Base-by-base conservation (phyloP, 176 grass and related monocot species). In the Cenchrus fungigraminus region DNA sequence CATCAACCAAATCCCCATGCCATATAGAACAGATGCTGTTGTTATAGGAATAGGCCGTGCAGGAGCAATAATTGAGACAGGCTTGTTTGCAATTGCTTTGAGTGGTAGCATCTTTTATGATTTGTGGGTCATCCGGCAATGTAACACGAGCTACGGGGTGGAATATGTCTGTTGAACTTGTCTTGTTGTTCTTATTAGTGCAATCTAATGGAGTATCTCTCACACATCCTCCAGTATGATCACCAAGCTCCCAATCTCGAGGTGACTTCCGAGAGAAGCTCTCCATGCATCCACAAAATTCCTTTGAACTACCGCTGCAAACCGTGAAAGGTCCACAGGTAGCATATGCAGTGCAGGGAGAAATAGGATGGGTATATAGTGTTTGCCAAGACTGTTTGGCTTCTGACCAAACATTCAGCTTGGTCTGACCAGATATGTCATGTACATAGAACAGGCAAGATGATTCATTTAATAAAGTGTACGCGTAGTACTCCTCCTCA, bases 121-220 rank as follows among this genome's bases (percentile, higher is more conserved):
- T 34, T 9, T 25, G 25, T 46, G 69, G 8, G 78, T 77, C 28
- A 49, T 76, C 13, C 11, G 89, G 85, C 43, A 91, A 70, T 5
- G 28, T 28, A n/a, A 82, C 49, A 13, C 1, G 61, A 44, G 10
- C 2, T 60, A 77, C 25, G 16, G 74, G 11, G 10, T 60, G 37
- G 37, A 77, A 77, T 11, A 77, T 12, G 7, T 77, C 74, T 14
- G 74, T 44, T 4, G 74, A 77, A 43, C 19, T 78, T 22, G 12
- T 55, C 20, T 2, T 47, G 15, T 73, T 70, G n/a, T 12, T 43
- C 4, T 88, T 73, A 28, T 20, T 13, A n/a, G 20, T 67, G 67
- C 90, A 92, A 14, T 83, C 37, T 15, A 92, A 62, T 20, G 78
- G 65, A 11, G 79, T 86, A 11, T 13, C 82, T 60, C 90, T 83